phyloP scores from a whole-genome alignment of 306 rosid genomes.

The Albizia julibrissin region DNA sequence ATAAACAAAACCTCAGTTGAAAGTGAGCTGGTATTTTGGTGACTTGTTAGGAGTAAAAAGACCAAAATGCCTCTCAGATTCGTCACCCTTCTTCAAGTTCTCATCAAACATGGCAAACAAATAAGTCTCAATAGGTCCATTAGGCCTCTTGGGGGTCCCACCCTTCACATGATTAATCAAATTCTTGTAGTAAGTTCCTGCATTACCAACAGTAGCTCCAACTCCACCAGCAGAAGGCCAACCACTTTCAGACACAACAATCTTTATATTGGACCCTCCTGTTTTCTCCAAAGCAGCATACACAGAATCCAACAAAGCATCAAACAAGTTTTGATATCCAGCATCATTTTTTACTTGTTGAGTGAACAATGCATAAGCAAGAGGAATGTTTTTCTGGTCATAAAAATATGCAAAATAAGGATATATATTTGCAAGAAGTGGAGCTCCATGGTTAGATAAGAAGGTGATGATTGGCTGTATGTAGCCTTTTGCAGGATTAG shows the following conservation, averaged over 20 bases:
- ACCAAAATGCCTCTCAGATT: slow-evolving; percentile 46
- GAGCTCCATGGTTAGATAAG: slow-evolving; percentile 40
- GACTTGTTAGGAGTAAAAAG: slow-evolving; percentile 36
- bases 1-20: not conserved
- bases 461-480: slow-evolving; percentile 45
- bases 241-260: slow-evolving; percentile 69
- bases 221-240: slow-evolving; percentile 63
- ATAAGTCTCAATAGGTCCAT: slow-evolving; percentile 33
- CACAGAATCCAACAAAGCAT: slow-evolving; percentile 50
- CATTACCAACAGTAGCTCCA: slow-evolving; percentile 41
- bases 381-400: not conserved
- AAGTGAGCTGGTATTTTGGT: slow-evolving; percentile 42
- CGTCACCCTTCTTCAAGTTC: slow-evolving; percentile 19
- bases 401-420: slow-evolving; percentile 44
- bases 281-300: slow-evolving; percentile 62
- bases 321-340: slow-evolving; percentile 56
- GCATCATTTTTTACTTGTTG: slow-evolving; percentile 34
- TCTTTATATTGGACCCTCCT: slow-evolving; percentile 33
- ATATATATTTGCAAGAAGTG: slow-evolving; percentile 69
- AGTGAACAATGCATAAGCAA: slow-evolving; percentile 56
- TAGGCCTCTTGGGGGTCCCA: slow-evolving; percentile 54
- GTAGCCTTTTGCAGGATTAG: slow-evolving; percentile 11
- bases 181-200: slow-evolving; percentile 45
- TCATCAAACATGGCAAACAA: slow-evolving; percentile 62
- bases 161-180: slow-evolving; percentile 45